Evolutionary conservation across 768 basidiomycete species (phyloP).

Genomic region (Suillus weaverae): DNA sequence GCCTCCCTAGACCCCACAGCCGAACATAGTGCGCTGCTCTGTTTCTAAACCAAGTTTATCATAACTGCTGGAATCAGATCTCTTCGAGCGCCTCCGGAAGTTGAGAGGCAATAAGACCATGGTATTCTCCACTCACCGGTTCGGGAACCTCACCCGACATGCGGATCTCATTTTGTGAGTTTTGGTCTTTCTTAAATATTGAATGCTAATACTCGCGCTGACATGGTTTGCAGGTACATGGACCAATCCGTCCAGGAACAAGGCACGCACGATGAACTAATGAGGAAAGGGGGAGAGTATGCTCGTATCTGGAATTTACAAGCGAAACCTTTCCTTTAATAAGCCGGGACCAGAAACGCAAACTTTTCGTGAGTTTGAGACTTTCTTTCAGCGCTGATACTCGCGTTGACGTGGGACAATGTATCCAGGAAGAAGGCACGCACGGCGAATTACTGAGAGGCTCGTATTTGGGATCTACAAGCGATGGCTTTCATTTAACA

Average conservation of each 20-base stretch:
- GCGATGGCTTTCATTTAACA: constrained; percentile 60
- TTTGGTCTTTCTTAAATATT: too few relatives aligned
- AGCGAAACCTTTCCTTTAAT: constrained; percentile 61
- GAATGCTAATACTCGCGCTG: not conserved
- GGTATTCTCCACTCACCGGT: constrained; percentile 69
- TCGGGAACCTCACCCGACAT: constrained; percentile 67
- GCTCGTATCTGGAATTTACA: constrained; percentile 74
- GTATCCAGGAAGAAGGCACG: constrained; percentile 62
- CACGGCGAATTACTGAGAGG: constrained; percentile 62
- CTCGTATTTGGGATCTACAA: constrained; percentile 65
- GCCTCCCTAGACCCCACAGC: constrained; percentile 74
- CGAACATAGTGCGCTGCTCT: constrained; percentile 53
- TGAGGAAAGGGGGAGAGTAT: constrained; percentile 61
- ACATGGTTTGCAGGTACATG: constrained; percentile 54
- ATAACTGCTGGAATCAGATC: constrained; percentile 35
- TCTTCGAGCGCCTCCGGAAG: constrained; percentile 69
- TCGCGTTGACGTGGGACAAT: not conserved
- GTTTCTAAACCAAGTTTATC: not conserved
- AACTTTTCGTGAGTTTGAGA: not conserved
- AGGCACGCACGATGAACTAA: constrained; percentile 63
- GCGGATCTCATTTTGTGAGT: constrained; percentile 68
- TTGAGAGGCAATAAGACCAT: constrained; percentile 77
- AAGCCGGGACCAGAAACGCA: not conserved
- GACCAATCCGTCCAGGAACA: constrained; percentile 62
- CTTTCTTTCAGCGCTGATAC: too few relatives aligned